Conservation (phyloP, 1,284 basidiomycete species). For the Malassezia vespertilionis region DNA sequence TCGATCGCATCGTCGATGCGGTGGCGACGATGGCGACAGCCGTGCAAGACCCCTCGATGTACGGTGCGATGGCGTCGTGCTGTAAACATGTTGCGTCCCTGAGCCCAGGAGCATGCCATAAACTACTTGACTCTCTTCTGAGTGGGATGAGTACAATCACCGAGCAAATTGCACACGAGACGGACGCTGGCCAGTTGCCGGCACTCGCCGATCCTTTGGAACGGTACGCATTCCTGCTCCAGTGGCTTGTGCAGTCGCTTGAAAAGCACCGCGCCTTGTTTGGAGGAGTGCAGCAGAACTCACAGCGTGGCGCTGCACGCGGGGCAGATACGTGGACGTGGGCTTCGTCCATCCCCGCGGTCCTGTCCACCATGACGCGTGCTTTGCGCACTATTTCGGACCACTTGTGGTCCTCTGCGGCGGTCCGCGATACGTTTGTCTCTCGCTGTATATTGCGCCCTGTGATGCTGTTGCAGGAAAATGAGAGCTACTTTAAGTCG, state of each 20-base stretch:
- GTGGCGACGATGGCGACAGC: constrained; percentile 27
- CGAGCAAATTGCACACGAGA: constrained; percentile 24
- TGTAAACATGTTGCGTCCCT: constrained; percentile 34
- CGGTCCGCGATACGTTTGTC: constrained; percentile 36
- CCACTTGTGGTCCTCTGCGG: constrained; percentile 34
- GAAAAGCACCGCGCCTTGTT: constrained; percentile 25
- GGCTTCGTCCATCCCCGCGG: constrained; percentile 31
- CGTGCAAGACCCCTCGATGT: constrained; percentile 22
- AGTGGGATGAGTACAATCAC: constrained; percentile 28
- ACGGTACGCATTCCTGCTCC: constrained; percentile 39
- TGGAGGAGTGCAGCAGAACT: neutral
- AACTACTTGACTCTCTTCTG: constrained; percentile 34
- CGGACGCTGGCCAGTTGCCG: constrained; percentile 25
- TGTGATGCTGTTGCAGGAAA: constrained; percentile 74
- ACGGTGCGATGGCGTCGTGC: constrained; percentile 33
- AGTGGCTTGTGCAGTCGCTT: constrained; percentile 37
- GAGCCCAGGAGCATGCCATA: constrained; percentile 24
- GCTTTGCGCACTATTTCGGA: constrained; percentile 30
- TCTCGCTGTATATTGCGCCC: constrained; percentile 52
- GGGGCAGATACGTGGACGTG: constrained; percentile 21
- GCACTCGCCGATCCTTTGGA: constrained; percentile 32
- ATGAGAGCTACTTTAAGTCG: constrained; percentile 75
- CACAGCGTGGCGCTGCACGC: constrained; percentile 14
- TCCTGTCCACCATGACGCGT: constrained; percentile 31
- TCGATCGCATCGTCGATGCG: constrained; percentile 30